Evolutionary conservation across 2,329 filamentous ascomycete species (phyloP).

Genomic region (Ascocoryne sarcoides): DNA sequence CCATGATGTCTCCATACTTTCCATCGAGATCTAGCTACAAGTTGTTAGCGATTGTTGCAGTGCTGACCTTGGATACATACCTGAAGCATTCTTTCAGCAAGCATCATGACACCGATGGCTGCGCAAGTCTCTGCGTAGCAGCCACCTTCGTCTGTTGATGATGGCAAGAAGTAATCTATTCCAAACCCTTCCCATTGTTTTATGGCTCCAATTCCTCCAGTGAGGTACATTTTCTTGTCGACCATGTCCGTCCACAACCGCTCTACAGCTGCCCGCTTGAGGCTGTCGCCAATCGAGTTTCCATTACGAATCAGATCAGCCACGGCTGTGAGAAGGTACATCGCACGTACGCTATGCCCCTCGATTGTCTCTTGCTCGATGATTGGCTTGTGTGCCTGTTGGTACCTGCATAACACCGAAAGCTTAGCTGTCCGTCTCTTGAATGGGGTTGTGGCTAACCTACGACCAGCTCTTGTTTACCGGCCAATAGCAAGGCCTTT

Average conservation of each 20-base stretch:
- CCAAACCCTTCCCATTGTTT: conserved; percentile 54
- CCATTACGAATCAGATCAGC: conserved; percentile 43
- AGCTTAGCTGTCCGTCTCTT: not conserved
- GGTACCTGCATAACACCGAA: conserved; percentile 36
- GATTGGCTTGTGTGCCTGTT: conserved; percentile 48
- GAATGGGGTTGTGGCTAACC: not conserved
- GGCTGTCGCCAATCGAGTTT: not conserved
- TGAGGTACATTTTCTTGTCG: conserved; percentile 52
- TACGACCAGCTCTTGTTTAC: conserved; percentile 32
- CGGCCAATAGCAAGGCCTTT: conserved; percentile 40
- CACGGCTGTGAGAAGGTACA: conserved; percentile 51
- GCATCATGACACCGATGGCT: conserved; percentile 51
- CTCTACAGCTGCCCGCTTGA: conserved; percentile 30
- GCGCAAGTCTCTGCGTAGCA: conserved; percentile 56
- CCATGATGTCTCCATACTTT: conserved; percentile 49
- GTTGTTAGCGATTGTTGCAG: conserved; percentile 1
- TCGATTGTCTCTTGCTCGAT: conserved; percentile 44
- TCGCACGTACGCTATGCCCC: conserved; percentile 50
- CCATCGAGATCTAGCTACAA: conserved; percentile 40
- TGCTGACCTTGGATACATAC: conserved; percentile 18
- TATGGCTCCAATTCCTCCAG: conserved; percentile 49
- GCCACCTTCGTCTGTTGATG: conserved; percentile 50
- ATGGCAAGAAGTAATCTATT: conserved; percentile 48
- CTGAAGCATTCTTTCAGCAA: conserved; percentile 47
- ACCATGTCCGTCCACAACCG: conserved; percentile 53